Evolutionary conservation across 257 asterid species (phyloP).

Genomic region (Solanum tarapatanum): DNA sequence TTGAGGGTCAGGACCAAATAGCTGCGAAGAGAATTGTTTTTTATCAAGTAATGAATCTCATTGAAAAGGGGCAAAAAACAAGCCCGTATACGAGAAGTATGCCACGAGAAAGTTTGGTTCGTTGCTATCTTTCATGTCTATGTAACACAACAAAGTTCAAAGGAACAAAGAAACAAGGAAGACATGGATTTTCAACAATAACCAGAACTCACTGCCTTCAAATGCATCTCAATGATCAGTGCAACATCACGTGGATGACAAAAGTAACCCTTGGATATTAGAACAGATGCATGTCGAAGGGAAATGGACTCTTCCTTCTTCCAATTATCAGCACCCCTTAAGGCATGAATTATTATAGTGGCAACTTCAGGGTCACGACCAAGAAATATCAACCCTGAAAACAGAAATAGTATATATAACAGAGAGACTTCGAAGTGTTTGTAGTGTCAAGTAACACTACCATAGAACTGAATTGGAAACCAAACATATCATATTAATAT

Average conservation of each 20-base stretch:
- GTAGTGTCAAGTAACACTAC: background rate
- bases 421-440: background rate
- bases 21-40: background rate
- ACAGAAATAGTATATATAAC: conserved; percentile 8
- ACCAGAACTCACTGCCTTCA: conserved; percentile 58
- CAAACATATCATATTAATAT: background rate
- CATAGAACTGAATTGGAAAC: background rate
- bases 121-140: background rate
- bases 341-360: conserved; percentile 48
- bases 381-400: conserved; percentile 76
- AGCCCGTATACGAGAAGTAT: background rate
- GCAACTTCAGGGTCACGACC: conserved; percentile 67
- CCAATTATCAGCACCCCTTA: conserved; percentile 53
- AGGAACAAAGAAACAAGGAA: conserved; percentile 1
- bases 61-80: background rate
- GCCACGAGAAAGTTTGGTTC: background rate
- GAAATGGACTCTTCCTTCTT: conserved; percentile 50
- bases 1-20: background rate
- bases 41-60: background rate
- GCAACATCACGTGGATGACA: conserved; percentile 68
- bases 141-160: background rate
- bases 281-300: conserved; percentile 68
- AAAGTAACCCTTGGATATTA: conserved; percentile 74
- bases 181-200: conserved; percentile 3
- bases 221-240: conserved; percentile 63